Evolutionary conservation across 177 flowering plant species (phyloP).

Genomic region (Vitis hybrid): DNA sequence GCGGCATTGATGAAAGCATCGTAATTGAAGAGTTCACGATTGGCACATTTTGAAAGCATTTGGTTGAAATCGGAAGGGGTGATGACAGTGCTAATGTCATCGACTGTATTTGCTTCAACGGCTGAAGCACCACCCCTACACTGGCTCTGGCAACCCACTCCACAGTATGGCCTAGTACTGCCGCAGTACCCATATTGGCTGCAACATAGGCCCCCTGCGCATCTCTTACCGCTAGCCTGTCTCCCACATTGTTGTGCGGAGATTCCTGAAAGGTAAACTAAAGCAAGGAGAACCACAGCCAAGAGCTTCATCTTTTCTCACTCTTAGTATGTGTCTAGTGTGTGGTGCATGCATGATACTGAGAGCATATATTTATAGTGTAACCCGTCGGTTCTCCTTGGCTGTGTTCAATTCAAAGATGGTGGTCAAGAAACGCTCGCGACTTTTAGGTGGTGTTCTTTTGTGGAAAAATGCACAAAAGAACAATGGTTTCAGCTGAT

Average conservation of each 20-base stretch:
- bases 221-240: conserved; percentile 17
- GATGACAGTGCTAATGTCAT: not conserved
- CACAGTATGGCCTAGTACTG: conserved; percentile 16
- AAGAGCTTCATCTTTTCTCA: not conserved
- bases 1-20: conserved; percentile 22
- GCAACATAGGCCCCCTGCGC: conserved; percentile 21
- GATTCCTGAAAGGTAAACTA: not conserved
- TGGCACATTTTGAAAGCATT: conserved; percentile 10
- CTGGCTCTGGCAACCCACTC: conserved; percentile 24
- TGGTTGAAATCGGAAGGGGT: conserved; percentile 9
- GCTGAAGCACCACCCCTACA: conserved; percentile 5
- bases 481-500: no score
- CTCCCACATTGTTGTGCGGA: conserved; percentile 28
- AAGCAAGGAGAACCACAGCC: not conserved
- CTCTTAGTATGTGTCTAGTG: no score
- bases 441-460: no score
- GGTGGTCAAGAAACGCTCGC: no score
- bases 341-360: no score
- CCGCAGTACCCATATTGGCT: conserved; percentile 30
- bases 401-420: no score
- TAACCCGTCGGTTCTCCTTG: no score
- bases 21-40: conserved; percentile 13
- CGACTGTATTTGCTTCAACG: not conserved
- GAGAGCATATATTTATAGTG: no score
- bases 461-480: no score